Percentiles rank a stretch among this genome's conserved stretches.
phyloP scores from a whole-genome alignment of 345 rosid species.

The Noccaea caerulescens region DNA sequence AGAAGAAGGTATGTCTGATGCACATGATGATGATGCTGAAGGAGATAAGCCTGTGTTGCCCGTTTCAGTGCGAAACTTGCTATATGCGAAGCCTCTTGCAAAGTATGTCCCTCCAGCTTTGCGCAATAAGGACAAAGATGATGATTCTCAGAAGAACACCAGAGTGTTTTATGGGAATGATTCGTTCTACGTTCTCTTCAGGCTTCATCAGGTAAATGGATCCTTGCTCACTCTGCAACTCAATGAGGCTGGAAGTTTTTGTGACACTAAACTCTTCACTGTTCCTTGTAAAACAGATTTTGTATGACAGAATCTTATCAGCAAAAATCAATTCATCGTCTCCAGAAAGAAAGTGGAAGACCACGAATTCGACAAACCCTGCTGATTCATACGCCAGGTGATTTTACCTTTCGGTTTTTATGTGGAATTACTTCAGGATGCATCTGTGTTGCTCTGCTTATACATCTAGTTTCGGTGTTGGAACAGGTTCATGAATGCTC shows the following conservation, averaged over 20 bases:
- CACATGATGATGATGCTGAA: conserved; percentile 84
- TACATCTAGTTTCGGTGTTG: conserved; percentile 14
- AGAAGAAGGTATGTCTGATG: conserved; percentile 50
- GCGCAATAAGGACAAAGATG: conserved; percentile 53
- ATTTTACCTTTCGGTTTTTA: conserved; percentile 2
- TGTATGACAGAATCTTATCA: conserved; percentile 87
- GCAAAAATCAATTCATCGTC: conserved; percentile 93
- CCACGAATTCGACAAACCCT: conserved; percentile 68
- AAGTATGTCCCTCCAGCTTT: conserved; percentile 67
- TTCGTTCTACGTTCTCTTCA: conserved; percentile 85
- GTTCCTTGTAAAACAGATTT: conserved; percentile 53
- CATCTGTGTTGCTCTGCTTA: conserved; percentile 27
- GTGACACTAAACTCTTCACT: not conserved
- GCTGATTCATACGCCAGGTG: conserved; percentile 89
- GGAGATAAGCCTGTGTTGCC: conserved; percentile 68
- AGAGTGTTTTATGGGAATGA: conserved; percentile 90
- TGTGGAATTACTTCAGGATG: not conserved
- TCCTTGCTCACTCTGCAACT: not conserved
- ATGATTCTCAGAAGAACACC: conserved; percentile 54
- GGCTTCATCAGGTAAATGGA: conserved; percentile 88
- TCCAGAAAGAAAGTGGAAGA: conserved; percentile 86
- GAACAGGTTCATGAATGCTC: conserved; percentile 85
- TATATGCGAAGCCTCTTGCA: conserved; percentile 79
- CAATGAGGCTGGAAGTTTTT: not conserved
- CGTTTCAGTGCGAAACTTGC: conserved; percentile 70